A percentile compares a stretch with the other conserved stretches of the same genome.
These are phyloP conservation scores for Komagataella ulmi DNA, from an alignment of 805 yeast genomes.

Conservation along the genomic window DNA sequence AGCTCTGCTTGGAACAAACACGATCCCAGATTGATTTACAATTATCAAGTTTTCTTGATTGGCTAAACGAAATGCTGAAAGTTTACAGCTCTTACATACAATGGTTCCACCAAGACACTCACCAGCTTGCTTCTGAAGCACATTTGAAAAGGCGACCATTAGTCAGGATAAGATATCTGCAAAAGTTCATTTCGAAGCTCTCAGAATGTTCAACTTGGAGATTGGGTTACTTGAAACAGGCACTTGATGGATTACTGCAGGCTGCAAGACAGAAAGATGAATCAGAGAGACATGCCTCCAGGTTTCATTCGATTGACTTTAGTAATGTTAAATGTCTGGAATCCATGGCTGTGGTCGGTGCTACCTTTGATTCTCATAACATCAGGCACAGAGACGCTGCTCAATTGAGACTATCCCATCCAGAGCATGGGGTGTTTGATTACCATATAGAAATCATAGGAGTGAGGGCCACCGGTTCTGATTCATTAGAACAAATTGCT, in stretches of 20 bases:
- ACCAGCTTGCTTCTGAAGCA: slow-evolving; percentile 9
- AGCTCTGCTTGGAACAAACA: neutral
- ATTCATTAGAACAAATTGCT: slow-evolving; percentile 8
- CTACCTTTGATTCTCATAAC: slow-evolving; percentile 3
- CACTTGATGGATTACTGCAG: slow-evolving; percentile 8
- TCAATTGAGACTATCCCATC: slow-evolving; percentile 4
- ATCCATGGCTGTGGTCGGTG: slow-evolving; percentile 4
- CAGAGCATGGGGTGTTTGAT: neutral
- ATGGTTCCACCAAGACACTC: neutral
- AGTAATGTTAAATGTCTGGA: slow-evolving; percentile 4
- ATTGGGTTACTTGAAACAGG: slow-evolving; percentile 9
- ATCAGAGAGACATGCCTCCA: slow-evolving; percentile 8
- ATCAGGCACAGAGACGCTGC: slow-evolving; percentile 2
- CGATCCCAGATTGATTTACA: neutral
- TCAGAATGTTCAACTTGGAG: slow-evolving; percentile 8
- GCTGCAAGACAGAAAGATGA: slow-evolving; percentile 12
- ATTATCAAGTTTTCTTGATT: neutral
- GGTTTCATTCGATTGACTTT: slow-evolving; percentile 5
- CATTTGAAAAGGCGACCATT: slow-evolving; percentile 17
- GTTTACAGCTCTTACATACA: neutral
- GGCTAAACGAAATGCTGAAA: neutral
- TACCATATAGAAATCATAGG: slow-evolving; percentile 2
- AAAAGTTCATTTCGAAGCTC: slow-evolving; percentile 10
- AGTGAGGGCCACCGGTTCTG: slow-evolving; percentile 1
- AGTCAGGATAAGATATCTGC: slow-evolving; percentile 14